These are phyloP conservation scores for Histomonas meleagridis DNA, from an alignment of 208 protist species.

Conservation along the genomic window DNA sequence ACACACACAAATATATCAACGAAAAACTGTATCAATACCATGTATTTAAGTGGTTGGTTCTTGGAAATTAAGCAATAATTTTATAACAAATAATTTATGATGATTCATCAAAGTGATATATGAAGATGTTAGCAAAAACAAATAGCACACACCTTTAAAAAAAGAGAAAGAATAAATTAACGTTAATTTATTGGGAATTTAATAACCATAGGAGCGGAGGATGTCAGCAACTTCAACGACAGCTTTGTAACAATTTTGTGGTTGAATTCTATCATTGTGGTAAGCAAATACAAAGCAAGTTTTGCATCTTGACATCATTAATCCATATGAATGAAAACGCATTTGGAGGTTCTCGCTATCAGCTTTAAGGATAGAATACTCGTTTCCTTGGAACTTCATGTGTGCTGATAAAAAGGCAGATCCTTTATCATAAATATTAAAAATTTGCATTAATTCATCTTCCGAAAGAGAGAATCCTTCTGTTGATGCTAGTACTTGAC, in stretches of 20 bases:
- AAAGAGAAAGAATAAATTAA: too few relatives aligned
- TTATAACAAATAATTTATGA: too few relatives aligned
- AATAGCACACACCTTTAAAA: too few relatives aligned
- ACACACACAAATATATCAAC: too few relatives aligned
- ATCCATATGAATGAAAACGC: not conserved
- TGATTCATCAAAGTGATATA: too few relatives aligned
- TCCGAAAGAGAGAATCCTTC: not conserved
- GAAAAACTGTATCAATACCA: too few relatives aligned
- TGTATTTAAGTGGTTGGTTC: too few relatives aligned
- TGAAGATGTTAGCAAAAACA: too few relatives aligned
- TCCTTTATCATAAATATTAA: not conserved
- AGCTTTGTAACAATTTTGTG: slow-evolving; percentile 18
- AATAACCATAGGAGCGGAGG: not conserved
- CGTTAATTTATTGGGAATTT: too few relatives aligned
- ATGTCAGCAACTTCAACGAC: slow-evolving; percentile 15
- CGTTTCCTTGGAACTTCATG: not conserved
- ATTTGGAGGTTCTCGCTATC: slow-evolving; percentile 11
- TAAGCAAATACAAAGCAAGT: slow-evolving; percentile 12
- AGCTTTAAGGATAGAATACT: not conserved
- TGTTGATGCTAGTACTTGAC: not conserved
- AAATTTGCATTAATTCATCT: not conserved
- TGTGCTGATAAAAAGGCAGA: not conserved
- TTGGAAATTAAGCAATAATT: too few relatives aligned
- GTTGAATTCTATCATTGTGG: not conserved
- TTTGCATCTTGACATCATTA: not conserved